Conservation (phyloP, 495 filamentous ascomycete genomes). For the Talaromyces trachyspermus region DNA sequence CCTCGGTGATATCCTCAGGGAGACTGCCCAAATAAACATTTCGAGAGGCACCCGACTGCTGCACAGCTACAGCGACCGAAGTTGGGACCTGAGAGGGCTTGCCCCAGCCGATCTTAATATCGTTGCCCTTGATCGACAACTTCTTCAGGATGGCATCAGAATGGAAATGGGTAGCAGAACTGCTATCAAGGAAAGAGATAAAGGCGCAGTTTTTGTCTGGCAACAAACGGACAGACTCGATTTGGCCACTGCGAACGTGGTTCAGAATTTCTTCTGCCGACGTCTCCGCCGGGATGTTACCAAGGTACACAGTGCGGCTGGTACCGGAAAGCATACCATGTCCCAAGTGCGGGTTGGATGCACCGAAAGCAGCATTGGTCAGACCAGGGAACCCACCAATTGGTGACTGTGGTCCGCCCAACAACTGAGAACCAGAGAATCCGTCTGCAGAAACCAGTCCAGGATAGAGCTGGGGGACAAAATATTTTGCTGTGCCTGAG, state of each 20-base stretch:
- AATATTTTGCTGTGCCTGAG: constrained; percentile 55
- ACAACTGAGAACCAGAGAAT: constrained; percentile 61
- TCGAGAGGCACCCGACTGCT: constrained; percentile 95
- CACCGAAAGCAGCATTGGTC: constrained; percentile 48
- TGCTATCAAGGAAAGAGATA: constrained; percentile 95
- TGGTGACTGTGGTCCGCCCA: constrained; percentile 80
- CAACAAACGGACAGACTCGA: constrained; percentile 91
- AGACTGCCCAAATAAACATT: constrained; percentile 97
- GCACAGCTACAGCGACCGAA: constrained; percentile 89
- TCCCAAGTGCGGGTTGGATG: constrained; percentile 56
- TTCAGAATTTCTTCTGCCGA: constrained; percentile 95
- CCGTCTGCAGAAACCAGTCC: constrained; percentile 69
- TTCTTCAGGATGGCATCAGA: constrained; percentile 99
- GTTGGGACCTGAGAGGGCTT: constrained; percentile 98
- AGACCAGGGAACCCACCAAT: constrained; percentile 63
- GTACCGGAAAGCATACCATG: constrained; percentile 81
- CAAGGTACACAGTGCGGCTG: constrained; percentile 92
- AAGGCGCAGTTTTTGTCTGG: constrained; percentile 99
- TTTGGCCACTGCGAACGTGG: constrained; percentile 95
- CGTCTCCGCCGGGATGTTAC: constrained; percentile 98
- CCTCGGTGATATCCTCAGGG: constrained; percentile 80
- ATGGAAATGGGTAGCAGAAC: constrained; percentile 96
- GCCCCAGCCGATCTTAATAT: constrained; percentile 99
- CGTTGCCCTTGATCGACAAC: constrained; percentile 92
- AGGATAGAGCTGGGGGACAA: constrained; percentile 69